Conservation (phyloP, 495 filamentous ascomycete genomes). For the Trichocladium uniseriatum region DNA sequence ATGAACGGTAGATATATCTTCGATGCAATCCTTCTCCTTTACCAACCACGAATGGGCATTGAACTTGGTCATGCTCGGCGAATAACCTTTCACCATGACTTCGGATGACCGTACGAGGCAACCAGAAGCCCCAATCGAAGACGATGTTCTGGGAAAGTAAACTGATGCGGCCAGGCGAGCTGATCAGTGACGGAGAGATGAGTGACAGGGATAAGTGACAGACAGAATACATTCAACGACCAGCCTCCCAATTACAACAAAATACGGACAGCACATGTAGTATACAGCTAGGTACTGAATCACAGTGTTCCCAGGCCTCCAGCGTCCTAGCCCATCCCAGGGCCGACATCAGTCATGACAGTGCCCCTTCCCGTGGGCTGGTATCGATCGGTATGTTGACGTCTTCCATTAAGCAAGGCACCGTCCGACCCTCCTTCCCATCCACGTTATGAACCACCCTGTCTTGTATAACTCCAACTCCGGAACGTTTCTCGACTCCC, state of each 20-base stretch:
- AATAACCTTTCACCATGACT: too few relatives aligned
- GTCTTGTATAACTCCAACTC: slow-evolving; percentile 1
- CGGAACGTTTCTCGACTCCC: background rate
- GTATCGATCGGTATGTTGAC: background rate
- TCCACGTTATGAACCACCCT: background rate
- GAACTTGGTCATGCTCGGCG: too few relatives aligned
- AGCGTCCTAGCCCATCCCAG: background rate
- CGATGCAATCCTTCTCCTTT: too few relatives aligned
- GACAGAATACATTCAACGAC: too few relatives aligned
- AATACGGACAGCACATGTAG: slow-evolving; percentile 1
- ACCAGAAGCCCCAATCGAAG: too few relatives aligned
- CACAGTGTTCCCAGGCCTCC: background rate
- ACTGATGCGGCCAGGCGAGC: too few relatives aligned
- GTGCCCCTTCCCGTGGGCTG: background rate
- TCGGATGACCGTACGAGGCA: too few relatives aligned
- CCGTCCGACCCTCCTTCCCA: background rate
- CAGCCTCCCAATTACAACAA: background rate
- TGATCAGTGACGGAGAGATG: too few relatives aligned
- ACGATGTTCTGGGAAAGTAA: too few relatives aligned
- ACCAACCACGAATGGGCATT: too few relatives aligned
- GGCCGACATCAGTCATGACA: slow-evolving; percentile 1
- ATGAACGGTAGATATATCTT: too few relatives aligned
- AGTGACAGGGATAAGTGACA: too few relatives aligned
- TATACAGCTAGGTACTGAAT: background rate
- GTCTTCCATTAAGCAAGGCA: background rate